Base-by-base conservation (phyloP, 306 rosid genomes). In the Begonia masoniana region DNA sequence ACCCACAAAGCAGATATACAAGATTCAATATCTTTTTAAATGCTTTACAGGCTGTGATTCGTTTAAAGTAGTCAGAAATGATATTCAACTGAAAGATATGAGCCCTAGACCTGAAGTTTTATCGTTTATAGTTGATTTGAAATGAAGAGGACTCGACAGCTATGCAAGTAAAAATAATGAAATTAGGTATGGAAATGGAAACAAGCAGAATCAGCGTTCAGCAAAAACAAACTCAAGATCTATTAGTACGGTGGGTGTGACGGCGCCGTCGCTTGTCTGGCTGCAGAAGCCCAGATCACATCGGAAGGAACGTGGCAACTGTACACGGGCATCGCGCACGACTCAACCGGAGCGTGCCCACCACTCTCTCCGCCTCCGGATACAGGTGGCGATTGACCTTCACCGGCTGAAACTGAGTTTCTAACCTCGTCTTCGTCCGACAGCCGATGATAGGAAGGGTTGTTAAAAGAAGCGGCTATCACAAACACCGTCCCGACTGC, bases 271-370 rank as follows among this genome's bases (percentile, higher is more conserved):
- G 69, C 66, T 59, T 72, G 83, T 51, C 99, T 80, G 0, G 91
- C 85, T 1, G 95, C 67, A 4, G 94, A 92, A 51, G 94, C 86
- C 99, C 99, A 91, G 15, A 85, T 73, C 39, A 83, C 84, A 57
- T 91, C 99, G 0, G 88, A 77, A 0, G 85, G 88, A 59, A 73
- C 8, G 42, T 85, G 96, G 59, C 87, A 68, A 72, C 76, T 83
- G 52, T 81, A 85, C 84, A 85, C 73, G 4, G 91, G 56, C 52
- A 52, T 31, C 39, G 47, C 66, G 43, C 59, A 23, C 31, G 66
- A 24, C 42, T 62, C 66, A 2, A 55, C 77, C 1, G 72, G 79
- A 15, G 72, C 78, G 16, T 62, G 65, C 4, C 66, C 59, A 19
- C 36, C 49, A 43, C 66, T 62, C 10, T 62, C 66, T 41, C 52